Conservation (phyloP, 2,329 filamentous ascomycete species). For the Cercospora nicotianae region DNA sequence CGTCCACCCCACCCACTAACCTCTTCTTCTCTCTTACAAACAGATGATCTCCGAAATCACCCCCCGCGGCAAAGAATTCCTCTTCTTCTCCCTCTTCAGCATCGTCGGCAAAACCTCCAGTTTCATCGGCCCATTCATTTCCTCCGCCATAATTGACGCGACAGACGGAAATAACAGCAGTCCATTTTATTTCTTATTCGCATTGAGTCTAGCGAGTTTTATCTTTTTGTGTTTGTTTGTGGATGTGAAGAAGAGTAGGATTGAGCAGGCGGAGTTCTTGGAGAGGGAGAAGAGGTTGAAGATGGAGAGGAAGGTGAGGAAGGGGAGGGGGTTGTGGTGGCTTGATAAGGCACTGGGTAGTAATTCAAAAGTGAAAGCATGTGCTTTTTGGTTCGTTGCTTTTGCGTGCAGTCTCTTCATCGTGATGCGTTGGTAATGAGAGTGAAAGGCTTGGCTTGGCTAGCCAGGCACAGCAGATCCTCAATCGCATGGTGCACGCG, state of each 20-base stretch:
- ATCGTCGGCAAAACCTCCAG: slow-evolving; percentile 68
- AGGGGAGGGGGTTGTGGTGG: background rate
- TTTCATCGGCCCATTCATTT: slow-evolving; percentile 69
- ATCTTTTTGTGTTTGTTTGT: slow-evolving; percentile 56
- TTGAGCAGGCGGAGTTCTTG: slow-evolving; percentile 60
- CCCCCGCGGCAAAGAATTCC: slow-evolving; percentile 66
- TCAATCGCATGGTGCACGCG: background rate
- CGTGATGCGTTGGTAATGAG: background rate
- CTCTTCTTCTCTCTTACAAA: background rate
- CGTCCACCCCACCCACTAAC: background rate
- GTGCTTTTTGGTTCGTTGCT: no score
- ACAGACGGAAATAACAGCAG: slow-evolving; percentile 58
- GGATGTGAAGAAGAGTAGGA: slow-evolving; percentile 61
- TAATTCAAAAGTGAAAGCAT: no score
- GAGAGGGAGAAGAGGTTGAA: slow-evolving; percentile 35
- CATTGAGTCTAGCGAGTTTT: slow-evolving; percentile 57
- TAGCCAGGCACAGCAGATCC: background rate
- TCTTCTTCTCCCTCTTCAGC: slow-evolving; percentile 69
- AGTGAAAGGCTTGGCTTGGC: background rate
- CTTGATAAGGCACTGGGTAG: no score
- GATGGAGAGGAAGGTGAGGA: slow-evolving; percentile 24
- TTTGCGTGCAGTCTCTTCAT: no score
- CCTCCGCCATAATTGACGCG: slow-evolving; percentile 66
- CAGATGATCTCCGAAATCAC: slow-evolving; percentile 68
- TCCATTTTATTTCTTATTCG: slow-evolving; percentile 68